These are phyloP conservation scores for Bruguiera gymnorhiza DNA, from an alignment of 345 rosid species.

Conservation along the genomic window DNA sequence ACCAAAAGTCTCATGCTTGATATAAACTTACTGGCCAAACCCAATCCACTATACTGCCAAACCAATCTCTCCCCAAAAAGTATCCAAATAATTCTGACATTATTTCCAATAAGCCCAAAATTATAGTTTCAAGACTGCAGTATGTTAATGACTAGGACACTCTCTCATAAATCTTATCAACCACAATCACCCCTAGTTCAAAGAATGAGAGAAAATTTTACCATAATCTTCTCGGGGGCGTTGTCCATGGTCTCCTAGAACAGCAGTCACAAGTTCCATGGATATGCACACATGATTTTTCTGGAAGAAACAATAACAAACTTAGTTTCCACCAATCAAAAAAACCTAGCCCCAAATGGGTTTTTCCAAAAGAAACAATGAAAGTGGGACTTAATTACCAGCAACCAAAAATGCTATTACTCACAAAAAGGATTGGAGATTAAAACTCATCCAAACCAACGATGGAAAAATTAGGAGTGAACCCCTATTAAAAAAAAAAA, in stretches of 20 bases:
- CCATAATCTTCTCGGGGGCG: conserved; percentile 89
- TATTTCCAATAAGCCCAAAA: no score
- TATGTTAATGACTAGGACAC: no score
- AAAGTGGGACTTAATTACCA: no score
- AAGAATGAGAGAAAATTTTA: conserved; percentile 23
- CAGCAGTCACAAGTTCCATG: conserved; percentile 98
- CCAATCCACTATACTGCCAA: background rate
- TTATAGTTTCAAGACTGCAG: no score
- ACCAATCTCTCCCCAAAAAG: background rate
- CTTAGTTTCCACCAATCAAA: conserved; percentile 2
- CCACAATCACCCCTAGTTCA: background rate
- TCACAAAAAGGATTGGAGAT: no score
- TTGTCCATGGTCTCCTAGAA: conserved; percentile 98
- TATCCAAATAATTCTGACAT: no score
- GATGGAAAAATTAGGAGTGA: no score
- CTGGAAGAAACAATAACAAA: conserved; percentile 35
- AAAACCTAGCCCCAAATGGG: conserved; percentile 1
- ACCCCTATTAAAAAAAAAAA: no score
- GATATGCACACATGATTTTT: conserved; percentile 76
- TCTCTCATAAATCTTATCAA: background rate
- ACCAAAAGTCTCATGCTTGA: background rate
- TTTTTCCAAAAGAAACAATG: no score
- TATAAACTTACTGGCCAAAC: background rate
- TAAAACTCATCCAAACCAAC: no score
- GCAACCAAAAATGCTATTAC: no score